Percentiles rank a stretch among this genome's conserved stretches.
These are phyloP conservation scores for Pisolithus thermaeus DNA, from an alignment of 1,284 basidiomycete genomes.

Conservation along the genomic window DNA sequence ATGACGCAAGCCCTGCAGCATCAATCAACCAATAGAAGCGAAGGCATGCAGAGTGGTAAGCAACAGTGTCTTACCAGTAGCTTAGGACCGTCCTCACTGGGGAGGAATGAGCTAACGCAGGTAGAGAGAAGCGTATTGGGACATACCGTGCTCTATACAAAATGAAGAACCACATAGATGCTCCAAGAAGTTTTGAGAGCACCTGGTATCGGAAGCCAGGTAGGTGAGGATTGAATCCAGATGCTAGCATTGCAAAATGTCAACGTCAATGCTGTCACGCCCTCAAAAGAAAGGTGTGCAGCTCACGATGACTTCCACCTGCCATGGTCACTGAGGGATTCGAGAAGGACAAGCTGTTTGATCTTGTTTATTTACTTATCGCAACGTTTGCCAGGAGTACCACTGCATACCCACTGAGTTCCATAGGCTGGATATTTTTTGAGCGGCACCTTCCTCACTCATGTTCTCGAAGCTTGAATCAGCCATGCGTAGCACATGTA, in stretches of 20 bases:
- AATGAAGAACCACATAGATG: slow-evolving; percentile 97
- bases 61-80: slow-evolving; percentile 47
- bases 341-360: slow-evolving; percentile 19
- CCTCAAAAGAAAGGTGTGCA: neutral
- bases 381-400: neutral
- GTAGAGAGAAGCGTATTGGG: neutral
- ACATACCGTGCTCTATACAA: slow-evolving; percentile 89
- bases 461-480: too few relatives aligned
- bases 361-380: slow-evolving; percentile 17
- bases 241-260: slow-evolving; percentile 31
- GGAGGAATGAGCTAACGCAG: slow-evolving; percentile 1
- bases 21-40: slow-evolving; percentile 7
- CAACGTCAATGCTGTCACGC: neutral
- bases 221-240: slow-evolving; percentile 82
- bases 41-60: neutral
- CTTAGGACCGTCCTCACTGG: slow-evolving; percentile 71
- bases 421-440: too few relatives aligned
- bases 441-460: too few relatives aligned
- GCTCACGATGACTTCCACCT: slow-evolving; percentile 24
- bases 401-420: neutral
- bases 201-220: slow-evolving; percentile 73
- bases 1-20: slow-evolving; percentile 44
- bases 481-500: too few relatives aligned
- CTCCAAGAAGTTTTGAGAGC: slow-evolving; percentile 80
- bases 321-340: slow-evolving; percentile 24